Evolutionary conservation across 305 asterid genomes (phyloP).

Genomic region (Withania somnifera): DNA sequence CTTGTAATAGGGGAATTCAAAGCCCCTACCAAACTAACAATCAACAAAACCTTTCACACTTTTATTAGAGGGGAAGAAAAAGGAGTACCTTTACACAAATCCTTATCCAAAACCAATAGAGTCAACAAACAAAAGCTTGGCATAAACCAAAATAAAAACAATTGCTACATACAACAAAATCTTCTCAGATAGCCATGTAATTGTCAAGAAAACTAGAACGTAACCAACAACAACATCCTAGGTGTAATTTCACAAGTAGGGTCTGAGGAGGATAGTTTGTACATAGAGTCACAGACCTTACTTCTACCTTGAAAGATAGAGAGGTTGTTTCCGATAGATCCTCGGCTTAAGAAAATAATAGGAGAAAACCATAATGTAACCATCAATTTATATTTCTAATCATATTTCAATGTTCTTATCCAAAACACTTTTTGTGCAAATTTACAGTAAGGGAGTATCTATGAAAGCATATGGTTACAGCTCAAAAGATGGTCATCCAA

Average conservation of each 20-base stretch:
- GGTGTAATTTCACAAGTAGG: no score
- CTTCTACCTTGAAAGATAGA: no score
- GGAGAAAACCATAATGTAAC: background rate
- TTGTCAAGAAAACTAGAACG: no score
- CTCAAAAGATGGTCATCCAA: background rate
- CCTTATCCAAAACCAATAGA: no score
- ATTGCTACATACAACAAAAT: background rate
- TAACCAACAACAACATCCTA: no score
- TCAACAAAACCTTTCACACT: background rate
- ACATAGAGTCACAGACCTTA: no score
- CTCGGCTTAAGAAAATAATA: no score
- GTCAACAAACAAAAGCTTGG: background rate
- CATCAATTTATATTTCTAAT: background rate
- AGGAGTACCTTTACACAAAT: background rate
- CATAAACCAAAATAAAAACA: background rate
- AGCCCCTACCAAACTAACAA: background rate
- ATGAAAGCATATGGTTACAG: background rate
- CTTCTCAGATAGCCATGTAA: no score
- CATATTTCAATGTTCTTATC: background rate
- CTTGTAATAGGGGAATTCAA: background rate
- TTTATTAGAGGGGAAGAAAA: background rate
- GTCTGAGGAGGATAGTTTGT: no score
- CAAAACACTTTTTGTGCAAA: conserved; percentile 9
- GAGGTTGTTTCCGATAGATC: no score
- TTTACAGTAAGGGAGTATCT: background rate